phyloP scores from a whole-genome alignment of 106 monocot genomes.

The Agapanthus africanus region DNA sequence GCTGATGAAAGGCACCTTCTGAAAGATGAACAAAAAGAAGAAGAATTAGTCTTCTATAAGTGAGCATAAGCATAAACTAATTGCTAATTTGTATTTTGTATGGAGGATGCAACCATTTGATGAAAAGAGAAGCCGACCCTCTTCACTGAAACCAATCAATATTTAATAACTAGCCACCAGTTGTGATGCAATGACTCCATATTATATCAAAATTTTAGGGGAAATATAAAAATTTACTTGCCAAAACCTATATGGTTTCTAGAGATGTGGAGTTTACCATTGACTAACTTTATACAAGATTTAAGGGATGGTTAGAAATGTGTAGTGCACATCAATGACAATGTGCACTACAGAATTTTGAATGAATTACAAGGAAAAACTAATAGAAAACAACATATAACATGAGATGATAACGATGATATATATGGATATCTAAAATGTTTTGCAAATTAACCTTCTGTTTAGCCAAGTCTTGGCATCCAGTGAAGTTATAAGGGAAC shows the following conservation, averaged over 20 bases:
- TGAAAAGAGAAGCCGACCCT: not conserved
- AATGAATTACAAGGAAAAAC: too few relatives aligned
- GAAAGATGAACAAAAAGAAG: constrained; percentile 14
- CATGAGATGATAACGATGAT: not conserved
- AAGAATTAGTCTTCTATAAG: not conserved
- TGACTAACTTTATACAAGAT: too few relatives aligned
- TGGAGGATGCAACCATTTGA: not conserved
- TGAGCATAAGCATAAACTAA: not conserved
- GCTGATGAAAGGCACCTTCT: constrained; percentile 86
- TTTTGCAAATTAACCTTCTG: constrained; percentile 51
- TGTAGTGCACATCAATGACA: too few relatives aligned
- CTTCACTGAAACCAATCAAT: not conserved
- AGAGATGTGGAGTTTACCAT: too few relatives aligned
- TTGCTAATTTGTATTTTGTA: not conserved
- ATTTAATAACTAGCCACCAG: too few relatives aligned
- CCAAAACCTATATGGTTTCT: too few relatives aligned
- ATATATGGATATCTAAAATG: not conserved
- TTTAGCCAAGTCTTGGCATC: constrained; percentile 94
- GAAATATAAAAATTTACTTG: not conserved
- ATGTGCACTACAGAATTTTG: too few relatives aligned
- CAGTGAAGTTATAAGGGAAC: constrained; percentile 97
- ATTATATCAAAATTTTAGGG: not conserved
- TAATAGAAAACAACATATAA: too few relatives aligned
- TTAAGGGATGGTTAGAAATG: too few relatives aligned
- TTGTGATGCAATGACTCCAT: too few relatives aligned